Percentiles rank a stretch among this genome's conserved stretches.
These are phyloP conservation scores for Fonsecaea nubica DNA, from an alignment of 2,329 filamentous ascomycete species.

Conservation along the genomic window DNA sequence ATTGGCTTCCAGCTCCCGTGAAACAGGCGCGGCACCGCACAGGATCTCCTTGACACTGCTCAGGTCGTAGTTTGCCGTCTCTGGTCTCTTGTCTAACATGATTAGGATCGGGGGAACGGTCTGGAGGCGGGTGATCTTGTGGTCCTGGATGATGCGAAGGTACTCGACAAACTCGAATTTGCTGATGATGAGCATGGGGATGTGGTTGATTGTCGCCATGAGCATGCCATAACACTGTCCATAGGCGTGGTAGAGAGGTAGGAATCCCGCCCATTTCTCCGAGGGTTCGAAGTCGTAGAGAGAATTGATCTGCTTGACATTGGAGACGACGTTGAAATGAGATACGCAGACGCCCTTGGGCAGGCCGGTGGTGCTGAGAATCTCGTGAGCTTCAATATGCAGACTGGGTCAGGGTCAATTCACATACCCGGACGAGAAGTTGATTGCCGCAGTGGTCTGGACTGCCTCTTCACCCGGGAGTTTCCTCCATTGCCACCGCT, in stretches of 20 bases:
- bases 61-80: conserved; percentile 63
- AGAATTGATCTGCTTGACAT: conserved; percentile 66
- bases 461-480: conserved; percentile 55
- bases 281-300: conserved; percentile 51
- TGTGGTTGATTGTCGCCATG: conserved; percentile 67
- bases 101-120: conserved; percentile 68
- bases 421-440: conserved; percentile 45
- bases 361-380: conserved; percentile 43
- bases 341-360: conserved; percentile 46
- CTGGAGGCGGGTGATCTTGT: conserved; percentile 62
- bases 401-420: not conserved
- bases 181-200: conserved; percentile 67
- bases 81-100: conserved; percentile 61
- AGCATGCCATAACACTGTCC: conserved; percentile 66
- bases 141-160: conserved; percentile 58
- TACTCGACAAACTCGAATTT: conserved; percentile 74
- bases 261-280: conserved; percentile 60
- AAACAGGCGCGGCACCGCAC: conserved; percentile 66
- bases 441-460: conserved; percentile 48
- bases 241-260: conserved; percentile 69
- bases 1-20: conserved; percentile 61
- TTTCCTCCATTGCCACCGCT: conserved; percentile 11
- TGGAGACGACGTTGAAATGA: conserved; percentile 62
- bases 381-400: not conserved
- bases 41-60: conserved; percentile 62